Base-by-base conservation (phyloP, 805 yeast species). In the Kazachstania viticola region DNA sequence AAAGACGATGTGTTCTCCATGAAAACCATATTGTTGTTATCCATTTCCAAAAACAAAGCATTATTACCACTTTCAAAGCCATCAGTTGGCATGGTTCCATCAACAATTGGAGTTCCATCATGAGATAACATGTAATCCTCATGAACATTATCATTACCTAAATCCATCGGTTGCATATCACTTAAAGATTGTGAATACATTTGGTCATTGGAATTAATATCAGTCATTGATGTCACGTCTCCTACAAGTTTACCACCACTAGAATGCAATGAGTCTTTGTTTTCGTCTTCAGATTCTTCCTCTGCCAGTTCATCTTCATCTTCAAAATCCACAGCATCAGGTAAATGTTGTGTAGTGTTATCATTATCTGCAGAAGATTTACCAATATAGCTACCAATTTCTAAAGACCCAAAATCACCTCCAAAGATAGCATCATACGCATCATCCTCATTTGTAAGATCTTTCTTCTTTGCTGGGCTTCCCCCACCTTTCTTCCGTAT, bases 251-350 rank as follows among this genome's bases (percentile, higher is more conserved):
- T 8, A 13, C 25, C 25, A 19, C 11, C 11, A 8, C 9, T 11
- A 8, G 11, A 19, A 19, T 19, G 7, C 7, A 11, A 19, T 8
- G 9, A 7, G 7, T 7, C 11, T 23, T 8, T 23, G 9, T 8
- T 12, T 9, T 26, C 31, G 18, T 32, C 36, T 24, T 42, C 44
- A 21, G 44, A 64, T 1, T 64, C 64, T 28, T 87, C 95, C 16
- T 87, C 96, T 0, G 96, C 96, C 30, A 87, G 62, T 54, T 87
- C 96, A 43, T 87, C 96, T 47, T 82, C 93, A 51, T 83, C 95
- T 48, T 83, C 95, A 51, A 81, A 88, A 55, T 88, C 97, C 21
- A 85, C 64, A 8, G 98, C 98, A 54, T 87, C 88, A 5, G 73
- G 95, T 1, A 91, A 87, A 55, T 87, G 97, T 33, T 69, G 67